Evolutionary conservation across 805 yeast genomes (phyloP).

Genomic region (Kodamaea restingae): DNA sequence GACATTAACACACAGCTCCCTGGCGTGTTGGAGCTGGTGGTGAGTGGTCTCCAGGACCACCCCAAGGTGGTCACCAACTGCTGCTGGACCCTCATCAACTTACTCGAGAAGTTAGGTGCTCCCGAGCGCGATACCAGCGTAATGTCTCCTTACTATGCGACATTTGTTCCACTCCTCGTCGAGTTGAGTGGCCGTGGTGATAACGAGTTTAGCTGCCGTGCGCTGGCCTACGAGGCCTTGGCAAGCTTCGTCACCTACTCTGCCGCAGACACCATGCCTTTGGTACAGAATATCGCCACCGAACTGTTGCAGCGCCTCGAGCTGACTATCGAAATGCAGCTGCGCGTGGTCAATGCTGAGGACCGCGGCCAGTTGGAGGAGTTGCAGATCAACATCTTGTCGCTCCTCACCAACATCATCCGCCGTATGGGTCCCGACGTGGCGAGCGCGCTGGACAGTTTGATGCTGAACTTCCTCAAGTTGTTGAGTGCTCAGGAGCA

Average conservation of each 20-base stretch:
- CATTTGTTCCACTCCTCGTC: conserved; percentile 65
- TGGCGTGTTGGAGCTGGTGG: conserved; percentile 65
- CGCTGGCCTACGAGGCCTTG: conserved; percentile 95
- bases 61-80: conserved; percentile 95
- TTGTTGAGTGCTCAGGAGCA: conserved; percentile 56
- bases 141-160: conserved; percentile 69
- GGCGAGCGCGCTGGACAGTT: conserved; percentile 64
- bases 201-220: conserved; percentile 83
- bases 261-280: conserved; percentile 62
- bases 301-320: conserved; percentile 73
- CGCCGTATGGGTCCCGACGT: conserved; percentile 74
- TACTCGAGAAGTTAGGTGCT: conserved; percentile 73
- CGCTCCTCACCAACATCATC: conserved; percentile 76
- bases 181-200: conserved; percentile 67
- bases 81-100: conserved; percentile 94
- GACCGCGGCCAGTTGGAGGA: conserved; percentile 80
- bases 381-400: conserved; percentile 75
- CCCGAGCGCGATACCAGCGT: conserved; percentile 49
- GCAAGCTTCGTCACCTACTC: conserved; percentile 76
- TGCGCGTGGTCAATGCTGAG: conserved; percentile 60
- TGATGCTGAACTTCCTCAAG: conserved; percentile 79
- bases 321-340: conserved; percentile 53
- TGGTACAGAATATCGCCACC: conserved; percentile 68
- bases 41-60: conserved; percentile 81
- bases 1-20: conserved; percentile 64